A percentile compares a stretch with the other conserved stretches of the same genome.
These are phyloP conservation scores for Penicillium sp. DNA, from an alignment of 2,329 filamentous ascomycete species.

Conservation along the genomic window DNA sequence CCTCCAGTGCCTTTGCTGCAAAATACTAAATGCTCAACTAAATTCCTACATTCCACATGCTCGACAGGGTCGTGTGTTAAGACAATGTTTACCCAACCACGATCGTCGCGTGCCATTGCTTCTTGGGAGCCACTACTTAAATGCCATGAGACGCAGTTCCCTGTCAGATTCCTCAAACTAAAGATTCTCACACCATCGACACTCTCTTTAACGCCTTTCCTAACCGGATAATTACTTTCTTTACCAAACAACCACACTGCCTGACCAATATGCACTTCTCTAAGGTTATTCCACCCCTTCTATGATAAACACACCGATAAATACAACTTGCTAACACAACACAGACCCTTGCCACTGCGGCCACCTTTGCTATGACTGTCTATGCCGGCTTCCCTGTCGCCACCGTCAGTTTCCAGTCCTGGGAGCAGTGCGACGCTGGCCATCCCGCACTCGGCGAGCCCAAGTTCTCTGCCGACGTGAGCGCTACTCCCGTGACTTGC, in stretches of 20 bases:
- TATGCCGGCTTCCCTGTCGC: constrained; percentile 21
- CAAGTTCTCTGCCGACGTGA: constrained; percentile 13
- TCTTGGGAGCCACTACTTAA: constrained; percentile 11
- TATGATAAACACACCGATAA: not conserved
- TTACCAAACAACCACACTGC: not conserved
- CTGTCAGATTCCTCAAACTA: not conserved
- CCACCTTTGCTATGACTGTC: constrained; percentile 18
- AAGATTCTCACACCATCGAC: constrained; percentile 2
- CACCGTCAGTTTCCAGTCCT: constrained; percentile 22
- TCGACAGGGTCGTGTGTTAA: not conserved
- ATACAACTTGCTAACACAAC: not conserved
- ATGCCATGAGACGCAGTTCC: constrained; percentile 4
- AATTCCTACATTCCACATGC: constrained; percentile 13
- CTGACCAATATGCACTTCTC: constrained; percentile 23
- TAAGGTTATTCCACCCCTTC: constrained; percentile 11
- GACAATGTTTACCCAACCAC: constrained; percentile 11
- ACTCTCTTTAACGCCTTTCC: constrained; percentile 4
- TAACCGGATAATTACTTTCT: not conserved
- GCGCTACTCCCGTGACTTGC: constrained; percentile 18
- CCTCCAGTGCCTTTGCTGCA: not conserved
- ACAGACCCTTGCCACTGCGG: constrained; percentile 20
- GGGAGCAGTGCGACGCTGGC: constrained; percentile 22
- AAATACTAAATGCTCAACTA: not conserved
- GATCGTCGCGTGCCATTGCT: constrained; percentile 9
- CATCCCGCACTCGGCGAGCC: constrained; percentile 13